Base-by-base conservation (phyloP, 1,139 yeast species). In the Pichia sp. region DNA sequence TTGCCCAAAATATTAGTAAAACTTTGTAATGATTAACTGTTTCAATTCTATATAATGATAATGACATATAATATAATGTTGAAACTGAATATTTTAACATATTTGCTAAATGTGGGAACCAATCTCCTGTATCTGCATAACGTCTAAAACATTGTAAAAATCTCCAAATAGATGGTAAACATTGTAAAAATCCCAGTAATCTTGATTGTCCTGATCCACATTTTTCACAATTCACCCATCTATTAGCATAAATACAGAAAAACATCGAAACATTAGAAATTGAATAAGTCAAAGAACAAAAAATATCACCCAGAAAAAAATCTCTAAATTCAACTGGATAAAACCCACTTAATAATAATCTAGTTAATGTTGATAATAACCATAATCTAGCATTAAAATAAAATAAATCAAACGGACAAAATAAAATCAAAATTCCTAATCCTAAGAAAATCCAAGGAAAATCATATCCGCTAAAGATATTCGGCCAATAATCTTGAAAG, bases 51-150 rank as follows among this genome's bases (percentile, higher is more conserved):
- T 87, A 90, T 29, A 83, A 68, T 65, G 95, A 85, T 53, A 92
- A 69, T n/a, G 83, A 69, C 56, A 80, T 76, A 63, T 86, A 82
- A 64, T 86, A 87, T 26, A 76, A 54, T 3, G 86, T 74, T 2
- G 89, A 75, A 31, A 83, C 65, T 1, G 74, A 59, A 61, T 90
- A 92, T 62, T 92, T 92, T 37, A 71, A 57, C 73, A 87, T 87
- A 59, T 92, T 92, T n/a, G 96, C 92, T 50, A 92, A 67, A 71
- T 92, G 99, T 1, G 99, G 99, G 60, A 92, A 94, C 85, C 90
- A 82, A 58, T 90, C 96, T 1, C 95, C 92, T 0, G 97, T 84
- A 60, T 92, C 99, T 41, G 82, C 77, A 62, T 75, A 92, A 74
- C 99, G 95, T 55, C 99, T 71, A 29, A 83, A 62, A 64, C 98